phyloP scores from a whole-genome alignment of 1,284 basidiomycete genomes.

The Moesziomyces antarcticus region DNA sequence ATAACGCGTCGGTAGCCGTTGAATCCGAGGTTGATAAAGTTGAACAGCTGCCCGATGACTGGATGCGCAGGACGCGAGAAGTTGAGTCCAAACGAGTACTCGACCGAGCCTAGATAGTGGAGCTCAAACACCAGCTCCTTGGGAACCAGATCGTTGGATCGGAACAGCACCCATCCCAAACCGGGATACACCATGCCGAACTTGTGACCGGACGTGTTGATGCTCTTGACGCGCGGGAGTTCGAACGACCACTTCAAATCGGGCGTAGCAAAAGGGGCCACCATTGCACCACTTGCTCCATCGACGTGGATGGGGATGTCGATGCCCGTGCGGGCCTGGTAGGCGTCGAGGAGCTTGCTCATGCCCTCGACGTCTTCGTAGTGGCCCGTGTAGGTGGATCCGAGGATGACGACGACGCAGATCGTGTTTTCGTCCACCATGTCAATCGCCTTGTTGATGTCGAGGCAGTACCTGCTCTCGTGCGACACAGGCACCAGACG shows the following conservation, averaged over 20 bases:
- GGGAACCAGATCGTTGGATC: conserved; percentile 70
- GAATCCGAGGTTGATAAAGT: conserved; percentile 69
- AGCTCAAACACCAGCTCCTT: conserved; percentile 81
- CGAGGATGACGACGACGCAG: conserved; percentile 72
- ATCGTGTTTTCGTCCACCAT: conserved; percentile 87
- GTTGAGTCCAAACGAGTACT: conserved; percentile 84
- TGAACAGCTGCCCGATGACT: conserved; percentile 92
- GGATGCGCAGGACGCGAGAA: conserved; percentile 91
- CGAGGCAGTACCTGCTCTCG: conserved; percentile 75
- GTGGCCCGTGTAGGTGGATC: conserved; percentile 87
- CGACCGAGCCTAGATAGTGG: conserved; percentile 71
- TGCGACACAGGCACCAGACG: conserved; percentile 59
- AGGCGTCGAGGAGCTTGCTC: conserved; percentile 84
- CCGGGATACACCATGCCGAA: conserved; percentile 88
- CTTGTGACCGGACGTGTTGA: conserved; percentile 79
- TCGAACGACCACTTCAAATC: conserved; percentile 79
- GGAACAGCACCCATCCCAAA: conserved; percentile 66
- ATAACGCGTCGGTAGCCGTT: conserved; percentile 72
- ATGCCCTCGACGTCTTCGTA: conserved; percentile 92
- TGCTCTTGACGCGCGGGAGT: conserved; percentile 79
- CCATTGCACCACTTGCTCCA: conserved; percentile 68
- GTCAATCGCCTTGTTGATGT: conserved; percentile 85
- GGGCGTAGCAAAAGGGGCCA: conserved; percentile 81
- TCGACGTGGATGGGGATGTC: conserved; percentile 74
- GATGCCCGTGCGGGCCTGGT: conserved; percentile 80